Evolutionary conservation across 2,329 filamentous ascomycete genomes (phyloP), one percentile per base, ranked within the genome.

Genomic region (Talaromyces sp.): DNA sequence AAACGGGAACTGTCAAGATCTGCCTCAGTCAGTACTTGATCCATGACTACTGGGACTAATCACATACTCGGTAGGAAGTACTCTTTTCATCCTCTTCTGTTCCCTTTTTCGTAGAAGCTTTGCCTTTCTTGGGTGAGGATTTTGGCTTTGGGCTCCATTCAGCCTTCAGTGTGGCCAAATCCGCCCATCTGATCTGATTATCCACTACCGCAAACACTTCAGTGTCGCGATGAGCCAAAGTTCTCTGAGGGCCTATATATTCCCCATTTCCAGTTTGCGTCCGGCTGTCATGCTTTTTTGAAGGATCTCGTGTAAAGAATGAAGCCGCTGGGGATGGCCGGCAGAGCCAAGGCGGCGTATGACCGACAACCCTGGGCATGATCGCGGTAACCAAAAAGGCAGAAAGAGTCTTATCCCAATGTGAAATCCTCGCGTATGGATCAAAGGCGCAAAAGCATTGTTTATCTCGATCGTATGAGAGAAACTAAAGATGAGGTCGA

Each of bases 181-280:
- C 90, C 9, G 89, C 87, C 91, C 94, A 99, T 72, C 92, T 83
- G 61, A 99, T 88, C 73, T 97, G 90, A 66, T 88, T 92, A 51
- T 92, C 92, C 40, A 89, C 86, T 19, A 91, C 92, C 11, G 91
- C 86, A 70, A 97, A 97, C 9, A 97, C 78, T 68, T 99, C 92
- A 1, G 89, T 91, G 15, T 89, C 91, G 60, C 93, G 82, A 52
- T 84, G 85, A 9, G 91, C 92, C 66, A 97, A 87, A 0, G 86
- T 91, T 62, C 77, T 78, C 19, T 70, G 73, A 1, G 83, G 75
- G 2, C 79, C 74, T n/a, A 63, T 62, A 31, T 70, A 69, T 13
- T 51, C 35, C 17, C 35, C 46, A 28, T 70, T 55, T 64, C 50
- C 66, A 62, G 59, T 66, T 62, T 66, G 63, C n/a, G 60, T 48